A percentile compares a stretch with the other conserved stretches of the same genome.
Conservation (phyloP, 2,329 filamentous ascomycete genomes). For the Sporothrix sp. region DNA sequence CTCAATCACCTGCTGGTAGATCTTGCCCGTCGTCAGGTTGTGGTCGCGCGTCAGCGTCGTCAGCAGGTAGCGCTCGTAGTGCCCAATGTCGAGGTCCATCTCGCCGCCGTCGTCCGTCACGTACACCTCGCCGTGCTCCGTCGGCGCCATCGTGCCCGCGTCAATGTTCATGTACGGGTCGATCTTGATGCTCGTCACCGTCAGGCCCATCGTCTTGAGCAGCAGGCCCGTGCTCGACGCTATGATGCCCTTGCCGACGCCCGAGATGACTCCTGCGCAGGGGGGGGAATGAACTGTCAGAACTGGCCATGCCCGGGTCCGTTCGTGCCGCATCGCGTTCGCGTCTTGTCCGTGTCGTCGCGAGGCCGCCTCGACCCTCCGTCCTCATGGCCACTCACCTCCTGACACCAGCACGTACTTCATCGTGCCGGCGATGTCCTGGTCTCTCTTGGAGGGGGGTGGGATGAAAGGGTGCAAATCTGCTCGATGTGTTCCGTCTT, state of each 20-base stretch:
- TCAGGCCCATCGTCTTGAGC: constrained; percentile 70
- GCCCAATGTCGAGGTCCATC: constrained; percentile 45
- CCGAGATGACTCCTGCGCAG: constrained; percentile 18
- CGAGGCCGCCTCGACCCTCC: not conserved
- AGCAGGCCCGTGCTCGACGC: constrained; percentile 44
- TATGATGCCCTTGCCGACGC: constrained; percentile 21
- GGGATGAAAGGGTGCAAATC: not conserved
- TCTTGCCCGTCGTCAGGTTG: constrained; percentile 97
- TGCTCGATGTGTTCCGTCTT: not conserved
- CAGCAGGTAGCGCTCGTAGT: constrained; percentile 61
- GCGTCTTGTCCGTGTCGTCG: not conserved
- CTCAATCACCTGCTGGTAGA: constrained; percentile 80
- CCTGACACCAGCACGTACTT: constrained; percentile 21
- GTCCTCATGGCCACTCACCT: constrained; percentile 13
- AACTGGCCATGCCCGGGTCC: not conserved
- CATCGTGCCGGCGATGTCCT: constrained; percentile 16
- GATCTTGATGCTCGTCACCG: constrained; percentile 48
- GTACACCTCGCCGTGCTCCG: constrained; percentile 73
- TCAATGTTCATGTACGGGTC: constrained; percentile 39
- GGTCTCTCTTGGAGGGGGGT: not conserved
- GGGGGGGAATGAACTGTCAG: not conserved
- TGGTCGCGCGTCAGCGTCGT: constrained; percentile 75
- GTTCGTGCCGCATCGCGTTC: not conserved
- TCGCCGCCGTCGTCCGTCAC: constrained; percentile 78
- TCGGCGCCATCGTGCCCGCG: constrained; percentile 28